Percentiles rank a stretch among this genome's conserved stretches.
Conservation (phyloP, 805 yeast species). For the Cyberlindnera petersonii region DNA sequence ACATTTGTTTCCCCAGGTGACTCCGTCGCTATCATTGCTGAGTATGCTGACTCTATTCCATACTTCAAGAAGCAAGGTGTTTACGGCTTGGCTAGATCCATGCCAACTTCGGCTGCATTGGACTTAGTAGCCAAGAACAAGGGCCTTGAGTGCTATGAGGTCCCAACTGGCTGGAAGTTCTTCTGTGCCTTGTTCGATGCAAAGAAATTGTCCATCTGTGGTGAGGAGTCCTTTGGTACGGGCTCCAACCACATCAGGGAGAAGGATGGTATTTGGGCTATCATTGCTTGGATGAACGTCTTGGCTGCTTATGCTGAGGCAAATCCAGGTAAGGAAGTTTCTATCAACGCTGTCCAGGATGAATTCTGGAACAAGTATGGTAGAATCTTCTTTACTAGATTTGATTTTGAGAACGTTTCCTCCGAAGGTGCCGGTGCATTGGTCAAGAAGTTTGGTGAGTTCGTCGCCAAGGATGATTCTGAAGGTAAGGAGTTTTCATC, state of each 20-base stretch:
- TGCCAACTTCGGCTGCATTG: constrained; percentile 95
- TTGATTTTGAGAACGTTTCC: constrained; percentile 84
- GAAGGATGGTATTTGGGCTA: constrained; percentile 97
- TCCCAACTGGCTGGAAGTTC: constrained; percentile 99
- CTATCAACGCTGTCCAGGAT: constrained; percentile 75
- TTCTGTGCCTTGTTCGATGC: constrained; percentile 95
- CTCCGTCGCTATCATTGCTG: constrained; percentile 95
- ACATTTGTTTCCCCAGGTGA: constrained; percentile 98
- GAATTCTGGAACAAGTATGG: constrained; percentile 92
- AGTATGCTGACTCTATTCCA: constrained; percentile 88
- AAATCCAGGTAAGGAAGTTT: constrained; percentile 52
- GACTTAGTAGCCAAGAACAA: constrained; percentile 83
- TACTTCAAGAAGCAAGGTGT: constrained; percentile 84
- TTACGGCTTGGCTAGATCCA: constrained; percentile 90
- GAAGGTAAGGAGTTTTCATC: constrained; percentile 52
- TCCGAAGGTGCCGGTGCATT: constrained; percentile 71
- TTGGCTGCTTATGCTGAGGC: constrained; percentile 74
- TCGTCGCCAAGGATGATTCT: constrained; percentile 31
- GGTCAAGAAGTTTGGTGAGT: constrained; percentile 46
- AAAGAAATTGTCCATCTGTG: constrained; percentile 89
- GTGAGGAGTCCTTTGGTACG: constrained; percentile 97
- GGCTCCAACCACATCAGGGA: constrained; percentile 97
- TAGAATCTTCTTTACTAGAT: constrained; percentile 94
- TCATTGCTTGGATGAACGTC: constrained; percentile 94
- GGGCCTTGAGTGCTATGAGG: constrained; percentile 79